phyloP scores from a whole-genome alignment of 768 basidiomycete species.

The Hirschioporus abietinus region DNA sequence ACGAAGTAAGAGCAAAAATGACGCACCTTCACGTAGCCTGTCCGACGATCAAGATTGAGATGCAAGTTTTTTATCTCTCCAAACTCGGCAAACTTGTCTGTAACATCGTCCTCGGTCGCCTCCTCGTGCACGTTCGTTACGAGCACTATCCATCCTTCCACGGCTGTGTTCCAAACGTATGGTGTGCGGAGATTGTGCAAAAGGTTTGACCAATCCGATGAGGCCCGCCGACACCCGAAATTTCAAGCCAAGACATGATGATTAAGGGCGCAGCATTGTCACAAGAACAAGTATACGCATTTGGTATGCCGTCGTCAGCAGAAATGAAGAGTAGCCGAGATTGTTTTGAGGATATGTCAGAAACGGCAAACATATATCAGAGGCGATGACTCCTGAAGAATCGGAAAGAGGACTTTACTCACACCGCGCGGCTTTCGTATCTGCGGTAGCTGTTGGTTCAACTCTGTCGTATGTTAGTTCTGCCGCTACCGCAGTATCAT shows the following conservation, averaged over 20 bases:
- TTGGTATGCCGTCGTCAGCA: neutral
- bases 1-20: constrained; percentile 5
- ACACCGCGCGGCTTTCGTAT: constrained; percentile 85
- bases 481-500: constrained; percentile 49
- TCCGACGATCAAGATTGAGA: constrained; percentile 92
- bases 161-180: constrained; percentile 47
- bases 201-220: neutral
- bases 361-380: constrained; percentile 12
- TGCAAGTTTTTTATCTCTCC: constrained; percentile 98
- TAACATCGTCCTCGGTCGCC: constrained; percentile 94
- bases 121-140: constrained; percentile 98
- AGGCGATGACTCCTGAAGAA: neutral
- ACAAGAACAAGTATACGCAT: neutral
- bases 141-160: constrained; percentile 98
- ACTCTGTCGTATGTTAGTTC: constrained; percentile 81
- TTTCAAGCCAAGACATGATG: neutral
- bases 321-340: neutral
- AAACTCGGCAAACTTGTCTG: constrained; percentile 93
- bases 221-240: neutral
- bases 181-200: neutral
- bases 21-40: constrained; percentile 95
- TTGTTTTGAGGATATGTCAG: constrained; percentile 1
- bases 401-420: constrained; percentile 27
- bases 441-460: constrained; percentile 60
- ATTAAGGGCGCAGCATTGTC: neutral